Evolutionary conservation across 1,284 basidiomycete genomes (phyloP).

Genomic region (Ganoderma multipileum): DNA sequence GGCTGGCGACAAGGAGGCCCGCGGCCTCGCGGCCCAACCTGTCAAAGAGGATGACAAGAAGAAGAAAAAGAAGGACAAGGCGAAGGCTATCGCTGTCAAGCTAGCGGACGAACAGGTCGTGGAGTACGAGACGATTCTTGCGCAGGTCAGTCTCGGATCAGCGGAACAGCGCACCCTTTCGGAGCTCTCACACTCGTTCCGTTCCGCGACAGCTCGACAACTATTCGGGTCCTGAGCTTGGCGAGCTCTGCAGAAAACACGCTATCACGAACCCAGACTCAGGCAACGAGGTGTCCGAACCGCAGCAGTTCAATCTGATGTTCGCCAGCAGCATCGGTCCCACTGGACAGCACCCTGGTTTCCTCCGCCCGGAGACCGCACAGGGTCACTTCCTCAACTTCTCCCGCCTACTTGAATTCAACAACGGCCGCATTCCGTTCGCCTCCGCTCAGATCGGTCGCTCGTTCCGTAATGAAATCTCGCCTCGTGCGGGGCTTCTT

Average conservation of each 20-base stretch:
- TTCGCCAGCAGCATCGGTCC: conserved; percentile 98
- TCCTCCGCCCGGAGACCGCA: conserved; percentile 96
- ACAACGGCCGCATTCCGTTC: conserved; percentile 96
- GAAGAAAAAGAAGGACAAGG: conserved; percentile 84
- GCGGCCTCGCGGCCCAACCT: conserved; percentile 67
- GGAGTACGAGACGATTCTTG: conserved; percentile 86
- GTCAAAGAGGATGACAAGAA: conserved; percentile 68
- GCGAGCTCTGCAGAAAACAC: conserved; percentile 86
- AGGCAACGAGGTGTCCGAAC: conserved; percentile 91
- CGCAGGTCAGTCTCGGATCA: conserved; percentile 67
- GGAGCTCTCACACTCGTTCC: conserved; percentile 19
- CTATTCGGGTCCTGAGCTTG: conserved; percentile 89
- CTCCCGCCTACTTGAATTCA: conserved; percentile 95
- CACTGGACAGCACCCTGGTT: conserved; percentile 96
- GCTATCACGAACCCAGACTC: conserved; percentile 92
- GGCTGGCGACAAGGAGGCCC: conserved; percentile 92
- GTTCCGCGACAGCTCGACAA: conserved; percentile 83
- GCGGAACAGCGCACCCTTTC: conserved; percentile 9
- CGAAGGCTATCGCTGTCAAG: conserved; percentile 80
- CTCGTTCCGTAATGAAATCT: conserved; percentile 98
- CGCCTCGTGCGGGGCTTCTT: conserved; percentile 93
- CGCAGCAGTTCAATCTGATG: conserved; percentile 99
- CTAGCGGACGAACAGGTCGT: conserved; percentile 79
- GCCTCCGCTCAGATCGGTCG: conserved; percentile 97
- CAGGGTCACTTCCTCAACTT: conserved; percentile 99